Conservation (phyloP, 1,284 basidiomycete genomes). For the Microstroma glucosiphilum region DNA sequence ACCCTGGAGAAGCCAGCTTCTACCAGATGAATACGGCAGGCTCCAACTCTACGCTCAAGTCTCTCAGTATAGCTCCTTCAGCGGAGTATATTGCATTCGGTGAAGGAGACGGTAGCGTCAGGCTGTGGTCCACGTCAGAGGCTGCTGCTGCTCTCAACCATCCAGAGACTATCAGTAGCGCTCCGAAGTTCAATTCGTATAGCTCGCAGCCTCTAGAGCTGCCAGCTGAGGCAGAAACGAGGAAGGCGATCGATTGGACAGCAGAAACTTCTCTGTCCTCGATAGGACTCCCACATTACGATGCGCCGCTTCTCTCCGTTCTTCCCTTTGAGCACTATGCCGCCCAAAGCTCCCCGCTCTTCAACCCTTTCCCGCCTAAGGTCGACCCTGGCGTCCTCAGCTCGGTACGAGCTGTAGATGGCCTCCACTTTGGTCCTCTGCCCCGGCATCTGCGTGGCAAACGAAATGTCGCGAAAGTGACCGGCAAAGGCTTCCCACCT, state of each 20-base stretch:
- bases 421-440: conserved; percentile 74
- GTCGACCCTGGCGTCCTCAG: conserved; percentile 72
- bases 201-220: conserved; percentile 75
- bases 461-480: conserved; percentile 60
- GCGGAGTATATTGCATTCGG: conserved; percentile 88
- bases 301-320: conserved; percentile 69
- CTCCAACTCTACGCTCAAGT: conserved; percentile 67
- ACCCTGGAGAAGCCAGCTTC: conserved; percentile 64
- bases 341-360: conserved; percentile 53
- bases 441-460: conserved; percentile 76
- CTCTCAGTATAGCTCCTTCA: conserved; percentile 73
- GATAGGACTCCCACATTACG: conserved; percentile 85
- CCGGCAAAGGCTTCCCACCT: conserved; percentile 43
- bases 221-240: conserved; percentile 65
- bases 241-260: conserved; percentile 71
- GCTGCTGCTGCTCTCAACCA: conserved; percentile 3
- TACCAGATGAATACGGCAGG: conserved; percentile 57
- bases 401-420: conserved; percentile 78
- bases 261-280: conserved; percentile 79
- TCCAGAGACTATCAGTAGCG: conserved; percentile 54
- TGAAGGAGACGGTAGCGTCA: conserved; percentile 77
- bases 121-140: conserved; percentile 67
- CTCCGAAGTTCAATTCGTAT: conserved; percentile 70
- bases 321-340: conserved; percentile 53
- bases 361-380: conserved; percentile 60